Evolutionary conservation across 306 rosid genomes (phyloP), one percentile per base, ranked within the genome.

Genomic region (Cucumis sativus): DNA sequence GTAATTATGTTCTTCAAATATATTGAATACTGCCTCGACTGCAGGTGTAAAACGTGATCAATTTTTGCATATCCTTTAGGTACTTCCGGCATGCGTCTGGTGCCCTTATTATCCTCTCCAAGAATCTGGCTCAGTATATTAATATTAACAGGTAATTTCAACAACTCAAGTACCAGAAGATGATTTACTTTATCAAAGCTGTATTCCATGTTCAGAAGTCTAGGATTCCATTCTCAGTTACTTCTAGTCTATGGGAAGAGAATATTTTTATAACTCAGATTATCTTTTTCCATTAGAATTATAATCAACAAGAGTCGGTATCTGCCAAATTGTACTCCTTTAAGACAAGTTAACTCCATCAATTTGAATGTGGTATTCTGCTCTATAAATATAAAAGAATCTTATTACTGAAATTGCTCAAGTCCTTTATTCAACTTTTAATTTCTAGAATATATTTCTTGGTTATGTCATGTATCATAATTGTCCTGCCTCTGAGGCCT

Each of bases 1-100:
- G 28, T 21, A 45, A 16, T 68, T 37, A 18, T 72, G 4, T 52
- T 58, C 33, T 70, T 43, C 23, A 66, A 65, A 69, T 16, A 73
- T 49, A 52, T 28, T 10, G 77, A 30, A 49, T 51, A 51, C 77
- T 56, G 52, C 8, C 43, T 20, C n/a, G 41, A 56, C 49, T 23
- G 70, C 10, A 7, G 33, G 59, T 58, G 52, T 47, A 62, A 78
- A 41, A 72, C 51, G 57, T 78, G 79, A 17, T 35, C 61, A 33
- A 69, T 30, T 57, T 72, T 17, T 82, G 79, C 77, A 76, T 23
- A 23, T 60, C 64, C 80, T 79, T 78, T 81, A 96, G 99, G 90
- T 96, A 92, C 83, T 96, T 96, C 82, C 97, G 98, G 75, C 99
- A 96, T 85, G 99, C 99, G 0, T 79, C 88, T 79, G 88, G 92